A percentile compares a stretch with the other conserved stretches of the same genome.
Conservation (phyloP, 768 basidiomycete species). For the Psilocybe azurescens region DNA sequence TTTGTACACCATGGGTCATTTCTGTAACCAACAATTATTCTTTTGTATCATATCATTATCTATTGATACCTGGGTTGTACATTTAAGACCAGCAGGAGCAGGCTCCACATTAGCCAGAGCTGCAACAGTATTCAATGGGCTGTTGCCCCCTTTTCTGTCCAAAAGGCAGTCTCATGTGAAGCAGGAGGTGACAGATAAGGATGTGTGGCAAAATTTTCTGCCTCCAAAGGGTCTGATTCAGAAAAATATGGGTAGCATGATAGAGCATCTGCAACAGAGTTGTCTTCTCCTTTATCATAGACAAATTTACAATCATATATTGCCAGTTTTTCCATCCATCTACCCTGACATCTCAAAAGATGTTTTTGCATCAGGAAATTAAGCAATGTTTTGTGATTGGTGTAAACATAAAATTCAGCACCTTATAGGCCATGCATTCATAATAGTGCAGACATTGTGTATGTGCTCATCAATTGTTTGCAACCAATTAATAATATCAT, state of each 20-base stretch:
- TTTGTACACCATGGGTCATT: too few relatives aligned
- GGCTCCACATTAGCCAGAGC: too few relatives aligned
- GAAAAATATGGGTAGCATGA: conserved; percentile 24
- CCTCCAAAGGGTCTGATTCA: not conserved
- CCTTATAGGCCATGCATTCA: conserved; percentile 33
- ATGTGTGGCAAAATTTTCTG: too few relatives aligned
- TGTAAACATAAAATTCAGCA: conserved; percentile 34
- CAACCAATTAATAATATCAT: conserved; percentile 53
- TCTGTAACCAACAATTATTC: conserved; percentile 7
- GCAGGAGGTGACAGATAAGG: too few relatives aligned
- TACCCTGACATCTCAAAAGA: conserved; percentile 34
- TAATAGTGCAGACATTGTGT: conserved; percentile 25
- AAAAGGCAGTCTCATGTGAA: too few relatives aligned
- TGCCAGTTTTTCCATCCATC: conserved; percentile 39
- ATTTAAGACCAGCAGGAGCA: too few relatives aligned
- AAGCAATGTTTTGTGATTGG: conserved; percentile 43
- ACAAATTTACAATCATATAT: conserved; percentile 39
- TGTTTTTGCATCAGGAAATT: conserved; percentile 36
- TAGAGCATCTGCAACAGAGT: conserved; percentile 42
- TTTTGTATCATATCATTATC: not conserved
- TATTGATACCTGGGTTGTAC: too few relatives aligned
- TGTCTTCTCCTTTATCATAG: conserved; percentile 40
- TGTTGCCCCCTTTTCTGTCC: too few relatives aligned
- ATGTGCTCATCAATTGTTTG: conserved; percentile 37
- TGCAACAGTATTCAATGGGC: too few relatives aligned